phyloP scores from a whole-genome alignment of 176 grass and related monocot species.

The Eremochloa ophiuroides region DNA sequence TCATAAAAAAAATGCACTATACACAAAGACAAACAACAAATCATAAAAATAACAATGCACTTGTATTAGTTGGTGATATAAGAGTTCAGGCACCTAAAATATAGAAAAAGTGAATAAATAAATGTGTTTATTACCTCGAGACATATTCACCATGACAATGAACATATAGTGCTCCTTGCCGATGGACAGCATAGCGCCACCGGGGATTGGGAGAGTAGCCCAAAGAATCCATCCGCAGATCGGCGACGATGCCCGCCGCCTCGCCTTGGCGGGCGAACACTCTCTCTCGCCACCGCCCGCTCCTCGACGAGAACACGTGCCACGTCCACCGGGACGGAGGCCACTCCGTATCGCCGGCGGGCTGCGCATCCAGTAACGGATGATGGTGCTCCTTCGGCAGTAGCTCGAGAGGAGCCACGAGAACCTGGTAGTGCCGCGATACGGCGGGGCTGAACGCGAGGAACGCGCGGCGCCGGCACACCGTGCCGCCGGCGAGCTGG shows the following conservation, averaged over 20 bases:
- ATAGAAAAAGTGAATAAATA: no score
- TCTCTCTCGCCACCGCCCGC: background rate
- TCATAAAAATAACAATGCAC: no score
- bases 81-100: no score
- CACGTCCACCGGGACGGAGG: background rate
- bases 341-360: background rate
- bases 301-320: background rate
- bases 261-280: background rate
- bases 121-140: background rate
- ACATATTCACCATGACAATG: background rate
- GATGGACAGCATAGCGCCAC: background rate
- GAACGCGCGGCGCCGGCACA: background rate
- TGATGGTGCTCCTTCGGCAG: no score
- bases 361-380: no score
- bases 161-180: background rate
- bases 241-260: background rate
- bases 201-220: background rate
- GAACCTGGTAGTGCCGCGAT: background rate
- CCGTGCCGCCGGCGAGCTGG: fast-evolving
- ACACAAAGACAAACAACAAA: no score
- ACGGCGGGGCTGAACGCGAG: background rate
- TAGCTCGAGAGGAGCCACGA: background rate
- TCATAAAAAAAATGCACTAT: no score
- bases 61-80: no score
- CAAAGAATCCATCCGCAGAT: background rate